Percentiles rank a stretch among this genome's conserved stretches.
Evolutionary conservation across 1,284 basidiomycete genomes (phyloP).

Genomic region (Ustilago bromivora): DNA sequence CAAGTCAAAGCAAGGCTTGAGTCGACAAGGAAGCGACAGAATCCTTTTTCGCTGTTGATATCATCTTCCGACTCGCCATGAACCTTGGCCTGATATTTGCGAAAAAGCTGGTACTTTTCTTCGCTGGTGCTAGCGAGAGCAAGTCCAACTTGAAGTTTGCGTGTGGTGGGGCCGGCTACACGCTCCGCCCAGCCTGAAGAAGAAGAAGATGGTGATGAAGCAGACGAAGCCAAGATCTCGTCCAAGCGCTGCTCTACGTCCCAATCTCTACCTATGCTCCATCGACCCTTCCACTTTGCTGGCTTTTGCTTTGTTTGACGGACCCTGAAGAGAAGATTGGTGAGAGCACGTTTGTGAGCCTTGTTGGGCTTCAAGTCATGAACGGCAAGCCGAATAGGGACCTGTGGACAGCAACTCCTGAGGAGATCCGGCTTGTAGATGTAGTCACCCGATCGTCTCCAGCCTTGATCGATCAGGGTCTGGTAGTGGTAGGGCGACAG

Average conservation of each 20-base stretch:
- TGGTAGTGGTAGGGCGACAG: constrained; percentile 61
- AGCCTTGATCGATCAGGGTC: constrained; percentile 59
- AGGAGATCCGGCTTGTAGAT: constrained; percentile 65
- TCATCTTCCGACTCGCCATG: constrained; percentile 57
- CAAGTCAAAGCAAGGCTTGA: constrained; percentile 29
- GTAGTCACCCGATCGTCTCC: constrained; percentile 63
- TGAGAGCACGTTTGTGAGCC: constrained; percentile 49
- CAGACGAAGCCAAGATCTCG: constrained; percentile 18
- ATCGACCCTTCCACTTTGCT: constrained; percentile 57
- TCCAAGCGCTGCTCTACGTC: constrained; percentile 37
- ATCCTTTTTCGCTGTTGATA: constrained; percentile 53
- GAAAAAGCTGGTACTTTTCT: constrained; percentile 66
- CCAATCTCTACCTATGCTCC: constrained; percentile 43
- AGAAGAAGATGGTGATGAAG: not conserved
- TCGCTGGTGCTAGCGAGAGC: constrained; percentile 40
- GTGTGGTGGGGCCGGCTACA: constrained; percentile 45
- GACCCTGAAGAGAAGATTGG: constrained; percentile 50
- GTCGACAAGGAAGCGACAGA: constrained; percentile 61
- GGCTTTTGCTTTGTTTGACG: constrained; percentile 34
- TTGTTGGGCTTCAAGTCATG: constrained; percentile 35
- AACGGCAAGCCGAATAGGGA: constrained; percentile 55
- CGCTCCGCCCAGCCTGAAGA: constrained; percentile 25
- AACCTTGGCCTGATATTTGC: constrained; percentile 58
- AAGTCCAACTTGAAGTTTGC: constrained; percentile 21
- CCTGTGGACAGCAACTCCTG: constrained; percentile 64